Evolutionary conservation across 208 protist genomes (phyloP).

Genomic region (Phytomonas serpens): DNA sequence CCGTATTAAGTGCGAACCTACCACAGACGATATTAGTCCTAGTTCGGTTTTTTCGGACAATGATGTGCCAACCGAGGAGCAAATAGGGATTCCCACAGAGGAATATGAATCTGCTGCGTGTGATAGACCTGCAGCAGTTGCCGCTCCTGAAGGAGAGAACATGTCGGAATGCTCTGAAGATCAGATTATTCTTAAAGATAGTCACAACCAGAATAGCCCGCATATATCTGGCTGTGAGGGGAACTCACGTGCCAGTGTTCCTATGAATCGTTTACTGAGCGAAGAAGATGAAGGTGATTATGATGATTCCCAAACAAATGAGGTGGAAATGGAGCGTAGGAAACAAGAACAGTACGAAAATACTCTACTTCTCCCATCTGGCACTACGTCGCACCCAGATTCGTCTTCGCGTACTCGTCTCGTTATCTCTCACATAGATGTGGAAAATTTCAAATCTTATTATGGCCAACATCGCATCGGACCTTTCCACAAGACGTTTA

Average conservation of each 20-base stretch:
- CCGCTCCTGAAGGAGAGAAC: background rate
- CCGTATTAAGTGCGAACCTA: background rate
- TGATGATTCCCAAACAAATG: background rate
- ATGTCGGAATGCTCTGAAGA: background rate
- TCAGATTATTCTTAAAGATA: background rate
- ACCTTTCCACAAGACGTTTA: slow-evolving; percentile 99
- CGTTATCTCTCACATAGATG: slow-evolving; percentile 96
- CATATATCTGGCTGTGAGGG: background rate
- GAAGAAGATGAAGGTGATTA: background rate
- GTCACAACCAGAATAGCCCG: background rate
- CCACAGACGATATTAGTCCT: background rate
- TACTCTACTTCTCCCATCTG: background rate
- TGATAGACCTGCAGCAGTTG: background rate
- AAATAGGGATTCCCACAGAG: background rate
- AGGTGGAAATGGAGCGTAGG: background rate
- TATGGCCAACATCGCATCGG: slow-evolving; percentile 96
- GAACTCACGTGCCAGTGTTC: background rate
- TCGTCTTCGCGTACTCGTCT: slow-evolving; percentile 43
- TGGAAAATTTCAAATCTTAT: slow-evolving; percentile 99
- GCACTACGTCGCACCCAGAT: background rate
- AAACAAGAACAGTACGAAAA: background rate
- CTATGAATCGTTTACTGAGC: background rate
- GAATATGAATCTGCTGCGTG: background rate
- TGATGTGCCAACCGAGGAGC: background rate
- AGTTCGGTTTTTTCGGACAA: background rate